Percentiles rank a stretch among this genome's conserved stretches.
phyloP scores from a whole-genome alignment of 2,329 filamentous ascomycete genomes.

The Pezicula radicicola region DNA sequence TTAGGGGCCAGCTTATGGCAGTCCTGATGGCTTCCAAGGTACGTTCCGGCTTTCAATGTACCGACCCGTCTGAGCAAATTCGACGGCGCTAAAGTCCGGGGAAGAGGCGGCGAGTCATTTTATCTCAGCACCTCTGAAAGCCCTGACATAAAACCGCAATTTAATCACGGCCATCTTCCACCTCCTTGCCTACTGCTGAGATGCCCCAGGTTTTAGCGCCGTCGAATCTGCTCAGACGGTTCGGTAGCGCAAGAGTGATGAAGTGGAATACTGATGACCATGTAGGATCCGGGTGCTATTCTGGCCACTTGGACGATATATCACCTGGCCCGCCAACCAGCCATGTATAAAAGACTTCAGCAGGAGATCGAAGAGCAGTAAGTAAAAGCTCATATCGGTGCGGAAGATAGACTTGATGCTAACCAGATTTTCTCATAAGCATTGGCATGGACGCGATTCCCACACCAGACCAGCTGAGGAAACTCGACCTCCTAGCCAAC shows the following conservation, averaged over 20 bases:
- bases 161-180: not conserved
- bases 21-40: not conserved
- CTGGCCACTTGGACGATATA: not conserved
- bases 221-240: not conserved
- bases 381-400: not conserved
- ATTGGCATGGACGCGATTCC: not conserved
- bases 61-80: not conserved
- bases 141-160: not conserved
- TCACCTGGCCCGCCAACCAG: not conserved
- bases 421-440: not conserved
- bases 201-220: not conserved
- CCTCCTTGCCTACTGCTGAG: not conserved
- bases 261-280: not conserved
- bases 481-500: not conserved
- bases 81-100: not conserved
- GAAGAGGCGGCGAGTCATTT: not conserved
- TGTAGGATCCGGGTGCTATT: not conserved
- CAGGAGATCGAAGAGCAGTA: not conserved
- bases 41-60: not conserved
- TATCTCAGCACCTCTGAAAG: not conserved
- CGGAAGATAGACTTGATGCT: not conserved
- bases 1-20: slow-evolving; percentile 2
- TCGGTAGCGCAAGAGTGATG: not conserved
- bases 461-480: not conserved
- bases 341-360: not conserved